Base-by-base conservation (phyloP, 371 early-diverging fungal species). In the Parasitella parasitica region DNA sequence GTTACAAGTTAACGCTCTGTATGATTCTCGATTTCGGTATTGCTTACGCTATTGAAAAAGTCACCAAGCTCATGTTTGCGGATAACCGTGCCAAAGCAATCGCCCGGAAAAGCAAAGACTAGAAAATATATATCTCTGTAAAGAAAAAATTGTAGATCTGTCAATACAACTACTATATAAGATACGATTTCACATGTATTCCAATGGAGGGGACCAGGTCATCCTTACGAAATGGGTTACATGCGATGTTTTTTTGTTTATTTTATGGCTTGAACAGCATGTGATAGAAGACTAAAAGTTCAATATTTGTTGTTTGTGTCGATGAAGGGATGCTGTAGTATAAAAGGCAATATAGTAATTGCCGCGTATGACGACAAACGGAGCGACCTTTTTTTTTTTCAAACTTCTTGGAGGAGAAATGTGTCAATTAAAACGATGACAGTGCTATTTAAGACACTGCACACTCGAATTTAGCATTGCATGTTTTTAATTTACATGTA, bases 11-110 rank as follows among this genome's bases (percentile, higher is more conserved):
- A 48, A 72, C 88, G 15, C 67, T 77, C 4, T 84, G 87, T 49
- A 88, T 93, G 88, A 67, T 86, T 24, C 76, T 90, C 50, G 92
- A 93, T 67, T 91, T 89, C 70, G 84, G 84, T 50, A 72, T 85
- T 36, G 85, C 92, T 22, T 91, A 85, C 76, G 32, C 77, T 28
- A 80, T 91, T 58, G 93, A 93, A 73, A 72, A 79, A 28, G 77
- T 85, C 1, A 76, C 80, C 46, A 82, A 85, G 54, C 58, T 49
- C 11, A 66, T 90, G 22, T 93, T 93, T 74, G 84, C 89, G 6
- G 86, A 93, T 67, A 91, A 89, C 68, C 74, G 81, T 52, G 87
- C 91, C 15, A 89, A 89, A 63, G 71, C 80, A n/a, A 84, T 84
- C 69, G 83, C 82, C 24, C 64, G 57, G 58, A 55, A 78, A 54